A percentile compares a stretch with the other conserved stretches of the same genome.
Evolutionary conservation across 768 basidiomycete species (phyloP).

Genomic region (Crassisporium funariophilum): DNA sequence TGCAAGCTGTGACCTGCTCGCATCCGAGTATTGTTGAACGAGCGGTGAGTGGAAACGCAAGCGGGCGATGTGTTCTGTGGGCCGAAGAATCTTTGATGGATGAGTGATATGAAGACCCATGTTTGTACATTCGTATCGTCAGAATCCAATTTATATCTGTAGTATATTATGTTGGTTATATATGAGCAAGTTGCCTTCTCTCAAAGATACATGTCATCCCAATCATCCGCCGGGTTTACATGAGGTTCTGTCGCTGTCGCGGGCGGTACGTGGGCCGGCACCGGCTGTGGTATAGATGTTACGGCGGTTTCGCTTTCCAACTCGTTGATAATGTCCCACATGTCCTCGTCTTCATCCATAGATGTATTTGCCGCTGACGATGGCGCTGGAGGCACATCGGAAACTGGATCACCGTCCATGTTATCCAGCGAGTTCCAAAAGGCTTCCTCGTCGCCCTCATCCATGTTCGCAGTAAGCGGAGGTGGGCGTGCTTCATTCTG

Average conservation of each 20-base stretch:
- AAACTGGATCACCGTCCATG: conserved; percentile 35
- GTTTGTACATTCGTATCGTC: conserved; percentile 12
- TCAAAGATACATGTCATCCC: conserved; percentile 68
- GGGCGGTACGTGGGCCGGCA: conserved; percentile 6
- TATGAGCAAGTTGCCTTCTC: conserved; percentile 9
- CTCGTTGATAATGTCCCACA: conserved; percentile 72
- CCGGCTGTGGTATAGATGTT: conserved; percentile 13
- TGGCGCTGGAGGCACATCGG: conserved; percentile 19
- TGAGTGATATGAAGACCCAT: background rate
- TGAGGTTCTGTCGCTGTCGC: conserved; percentile 9
- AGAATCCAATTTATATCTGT: conserved; percentile 4
- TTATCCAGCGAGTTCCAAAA: conserved; percentile 72
- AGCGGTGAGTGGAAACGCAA: conserved; percentile 75
- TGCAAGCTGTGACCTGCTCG: conserved; percentile 89
- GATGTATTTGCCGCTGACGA: conserved; percentile 22
- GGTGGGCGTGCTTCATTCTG: background rate
- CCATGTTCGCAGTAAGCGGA: conserved; percentile 10
- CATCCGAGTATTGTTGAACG: conserved; percentile 78
- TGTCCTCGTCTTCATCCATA: conserved; percentile 58
- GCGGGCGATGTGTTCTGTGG: conserved; percentile 82
- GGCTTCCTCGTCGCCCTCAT: conserved; percentile 54
- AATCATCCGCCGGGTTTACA: conserved; percentile 44
- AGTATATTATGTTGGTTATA: conserved; percentile 6
- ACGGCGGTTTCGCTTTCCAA: conserved; percentile 38
- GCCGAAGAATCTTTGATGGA: conserved; percentile 35